Base-by-base conservation (phyloP, 805 yeast species). In the Candida ovalis region DNA sequence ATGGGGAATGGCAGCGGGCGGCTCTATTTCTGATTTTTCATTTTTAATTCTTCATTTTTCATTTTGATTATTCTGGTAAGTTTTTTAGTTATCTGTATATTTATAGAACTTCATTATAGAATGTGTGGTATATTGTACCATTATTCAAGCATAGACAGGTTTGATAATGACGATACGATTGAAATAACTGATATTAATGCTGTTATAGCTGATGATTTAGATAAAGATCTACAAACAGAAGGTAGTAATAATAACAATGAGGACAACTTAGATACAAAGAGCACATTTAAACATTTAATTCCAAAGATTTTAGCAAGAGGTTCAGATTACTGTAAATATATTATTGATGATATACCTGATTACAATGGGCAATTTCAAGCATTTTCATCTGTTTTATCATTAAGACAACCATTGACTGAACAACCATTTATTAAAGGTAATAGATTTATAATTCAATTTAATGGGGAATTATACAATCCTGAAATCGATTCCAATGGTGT, bases 401-500 rank as follows among this genome's bases (percentile, higher is more conserved):
- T 94, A 38, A 72, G 99, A 48, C 75, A 77, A 19, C 98, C 98
- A 0, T 78, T 87, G 56, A 81, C 88, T 0, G 55, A 67, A 27
- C 99, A 94, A 64, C 97, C 98, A 0, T 53, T 81, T 3, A 54
- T 49, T 2, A 56, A 48, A 10, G 62, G 57, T 3, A 53, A 67
- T 41, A 54, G 70, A 56, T 73, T 60, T 43, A 58, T 76, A 0
- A 60, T 95, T 8, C 96, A 89, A 60, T 92, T 86, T 67, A 94
- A 95, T 63, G 99, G 99, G 0, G 97, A 94, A 58, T 66, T 94
- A 10, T 94, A 94, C 64, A 84, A 84, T 53, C 55, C 63, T 1
- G 84, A 76, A 33, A 75, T 85, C 21, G 54, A 70, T 28, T 52
- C 56, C 0, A 66, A 48, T 4, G 47, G 48, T 6, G 27, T 25